Evolutionary conservation across 164 flowering plant genomes (phyloP).

Genomic region (Liquidambar formosana): DNA sequence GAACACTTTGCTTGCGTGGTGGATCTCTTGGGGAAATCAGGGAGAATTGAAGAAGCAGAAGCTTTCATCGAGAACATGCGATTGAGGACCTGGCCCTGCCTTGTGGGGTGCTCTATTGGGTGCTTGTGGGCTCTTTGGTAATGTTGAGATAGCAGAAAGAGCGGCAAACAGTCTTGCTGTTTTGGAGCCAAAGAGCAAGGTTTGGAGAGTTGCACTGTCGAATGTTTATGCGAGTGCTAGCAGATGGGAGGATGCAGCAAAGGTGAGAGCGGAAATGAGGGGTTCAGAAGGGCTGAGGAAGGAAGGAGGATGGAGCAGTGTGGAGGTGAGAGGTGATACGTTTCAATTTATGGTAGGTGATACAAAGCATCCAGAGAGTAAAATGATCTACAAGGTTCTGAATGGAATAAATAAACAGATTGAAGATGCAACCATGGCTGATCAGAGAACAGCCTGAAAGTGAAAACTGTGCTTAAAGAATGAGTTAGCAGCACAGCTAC

Average conservation of each 20-base stretch:
- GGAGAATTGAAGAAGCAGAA: constrained; percentile 21
- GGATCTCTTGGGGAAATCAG: constrained; percentile 9
- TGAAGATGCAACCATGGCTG: constrained; percentile 3
- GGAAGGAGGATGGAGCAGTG: constrained; percentile 34
- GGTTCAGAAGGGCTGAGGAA: constrained; percentile 11
- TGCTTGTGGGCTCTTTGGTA: constrained; percentile 16
- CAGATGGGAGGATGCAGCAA: constrained; percentile 26
- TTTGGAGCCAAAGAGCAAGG: constrained; percentile 18
- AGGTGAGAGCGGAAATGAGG: constrained; percentile 23
- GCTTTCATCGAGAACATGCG: constrained; percentile 20
- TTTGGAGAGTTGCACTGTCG: constrained; percentile 19
- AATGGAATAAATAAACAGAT: constrained; percentile 7
- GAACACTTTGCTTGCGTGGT: constrained; percentile 11
- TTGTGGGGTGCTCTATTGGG: constrained; percentile 29
- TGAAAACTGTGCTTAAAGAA: too few relatives aligned
- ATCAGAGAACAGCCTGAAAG: background rate
- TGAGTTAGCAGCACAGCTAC: too few relatives aligned
- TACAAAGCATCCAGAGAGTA: constrained; percentile 24
- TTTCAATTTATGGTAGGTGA: constrained; percentile 28
- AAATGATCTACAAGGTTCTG: constrained; percentile 15
- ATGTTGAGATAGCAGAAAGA: constrained; percentile 20
- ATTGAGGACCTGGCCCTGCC: constrained; percentile 5
- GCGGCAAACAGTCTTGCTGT: constrained; percentile 8
- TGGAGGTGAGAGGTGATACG: constrained; percentile 22
- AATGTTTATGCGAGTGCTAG: constrained; percentile 21